Conservation (phyloP, 768 basidiomycete species). For the Strobilomyces confusus region DNA sequence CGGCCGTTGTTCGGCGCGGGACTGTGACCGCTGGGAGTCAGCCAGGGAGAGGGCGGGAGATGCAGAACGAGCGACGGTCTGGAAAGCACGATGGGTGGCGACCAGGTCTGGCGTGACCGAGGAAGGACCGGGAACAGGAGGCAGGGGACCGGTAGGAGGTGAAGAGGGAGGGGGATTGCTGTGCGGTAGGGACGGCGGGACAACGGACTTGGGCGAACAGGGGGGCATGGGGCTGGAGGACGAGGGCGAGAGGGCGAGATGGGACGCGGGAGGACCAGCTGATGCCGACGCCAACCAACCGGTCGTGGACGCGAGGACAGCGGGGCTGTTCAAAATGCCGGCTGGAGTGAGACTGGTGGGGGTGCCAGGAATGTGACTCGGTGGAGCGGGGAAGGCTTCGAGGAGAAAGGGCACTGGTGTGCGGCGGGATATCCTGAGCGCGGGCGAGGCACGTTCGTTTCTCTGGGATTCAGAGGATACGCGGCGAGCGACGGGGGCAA, state of each 20-base stretch:
- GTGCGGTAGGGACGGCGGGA: slow-evolving; percentile 3
- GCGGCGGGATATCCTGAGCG: slow-evolving; percentile 28
- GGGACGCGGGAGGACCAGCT: background rate
- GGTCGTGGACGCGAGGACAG: slow-evolving; percentile 13
- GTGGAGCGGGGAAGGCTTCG: slow-evolving; percentile 36
- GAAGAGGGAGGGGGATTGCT: slow-evolving; percentile 54
- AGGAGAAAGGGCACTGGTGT: slow-evolving; percentile 33
- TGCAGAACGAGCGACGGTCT: slow-evolving; percentile 16
- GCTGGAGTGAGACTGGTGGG: slow-evolving; percentile 8
- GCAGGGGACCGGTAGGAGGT: slow-evolving; percentile 57
- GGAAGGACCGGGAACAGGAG: slow-evolving; percentile 63
- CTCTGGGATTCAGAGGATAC: slow-evolving; percentile 27
- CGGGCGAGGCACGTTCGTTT: slow-evolving; percentile 23
- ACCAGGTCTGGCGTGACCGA: slow-evolving; percentile 47
- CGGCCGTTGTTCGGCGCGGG: slow-evolving; percentile 15
- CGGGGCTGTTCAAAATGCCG: slow-evolving; percentile 7
- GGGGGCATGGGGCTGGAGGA: slow-evolving; percentile 9
- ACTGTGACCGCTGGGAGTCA: slow-evolving; percentile 17
- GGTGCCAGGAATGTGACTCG: slow-evolving; percentile 30
- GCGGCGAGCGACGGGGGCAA: slow-evolving; percentile 10
- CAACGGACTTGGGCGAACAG: slow-evolving; percentile 13
- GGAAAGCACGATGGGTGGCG: slow-evolving; percentile 37
- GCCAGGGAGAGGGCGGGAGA: slow-evolving; percentile 23
- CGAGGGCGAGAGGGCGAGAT: background rate
- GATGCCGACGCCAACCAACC: slow-evolving; percentile 7